Evolutionary conservation across 345 rosid species (phyloP).

Genomic region (Corymbia maculata): DNA sequence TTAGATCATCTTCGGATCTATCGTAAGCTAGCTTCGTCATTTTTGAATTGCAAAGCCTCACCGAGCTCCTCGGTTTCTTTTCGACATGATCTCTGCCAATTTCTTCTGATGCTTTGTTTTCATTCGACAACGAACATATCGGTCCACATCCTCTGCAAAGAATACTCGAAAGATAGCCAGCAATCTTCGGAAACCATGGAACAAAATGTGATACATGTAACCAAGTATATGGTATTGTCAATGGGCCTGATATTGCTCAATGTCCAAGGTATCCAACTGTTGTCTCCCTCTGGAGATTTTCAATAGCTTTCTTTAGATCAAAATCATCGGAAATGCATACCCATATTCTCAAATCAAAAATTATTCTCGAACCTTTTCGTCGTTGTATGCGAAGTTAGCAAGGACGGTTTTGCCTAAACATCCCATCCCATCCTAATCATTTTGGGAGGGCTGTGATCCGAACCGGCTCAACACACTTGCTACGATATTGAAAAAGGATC

Average conservation of each 20-base stretch:
- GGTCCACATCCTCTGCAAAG: neutral
- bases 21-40: neutral
- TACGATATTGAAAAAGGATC: neutral
- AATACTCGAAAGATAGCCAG: neutral
- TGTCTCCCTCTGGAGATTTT: neutral
- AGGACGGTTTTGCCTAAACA: neutral
- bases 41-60: neutral
- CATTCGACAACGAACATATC: fast-evolving
- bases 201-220: neutral
- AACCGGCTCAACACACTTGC: neutral
- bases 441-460: no score
- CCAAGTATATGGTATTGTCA: neutral
- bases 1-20: neutral
- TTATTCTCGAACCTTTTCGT: neutral
- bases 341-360: neutral
- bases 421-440: neutral
- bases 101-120: no score
- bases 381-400: no score
- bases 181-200: neutral
- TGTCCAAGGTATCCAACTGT: neutral
- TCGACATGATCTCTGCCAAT: neutral
- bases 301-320: neutral
- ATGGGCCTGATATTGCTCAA: neutral
- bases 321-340: neutral
- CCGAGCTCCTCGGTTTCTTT: neutral